These are phyloP conservation scores for Ophiostoma quercus DNA, from an alignment of 2,329 filamentous ascomycete species.

Conservation along the genomic window DNA sequence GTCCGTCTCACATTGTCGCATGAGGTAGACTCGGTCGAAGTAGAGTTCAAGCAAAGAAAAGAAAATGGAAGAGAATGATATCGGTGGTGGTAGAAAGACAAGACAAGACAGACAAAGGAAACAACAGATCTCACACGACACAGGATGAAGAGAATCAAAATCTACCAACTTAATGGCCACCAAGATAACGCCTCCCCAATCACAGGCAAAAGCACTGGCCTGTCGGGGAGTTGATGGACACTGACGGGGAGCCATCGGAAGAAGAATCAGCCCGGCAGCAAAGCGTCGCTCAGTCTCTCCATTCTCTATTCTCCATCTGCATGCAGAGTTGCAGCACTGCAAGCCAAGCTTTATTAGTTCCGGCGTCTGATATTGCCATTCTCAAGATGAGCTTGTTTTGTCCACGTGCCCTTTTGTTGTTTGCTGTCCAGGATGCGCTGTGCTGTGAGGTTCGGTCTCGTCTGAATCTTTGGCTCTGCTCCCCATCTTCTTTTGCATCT, in stretches of 20 bases:
- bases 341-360: neutral
- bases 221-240: neutral
- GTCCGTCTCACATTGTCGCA: slow-evolving; percentile 16
- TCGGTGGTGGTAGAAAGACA: too few relatives aligned
- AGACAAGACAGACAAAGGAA: too few relatives aligned
- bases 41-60: too few relatives aligned
- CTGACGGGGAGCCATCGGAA: neutral
- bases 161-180: too few relatives aligned
- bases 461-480: neutral
- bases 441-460: neutral
- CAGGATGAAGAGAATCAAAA: too few relatives aligned
- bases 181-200: neutral
- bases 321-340: neutral
- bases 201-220: neutral
- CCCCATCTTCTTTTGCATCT: neutral
- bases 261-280: neutral
- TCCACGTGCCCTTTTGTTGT: neutral
- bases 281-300: too few relatives aligned
- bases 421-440: too few relatives aligned
- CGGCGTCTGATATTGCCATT: neutral
- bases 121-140: too few relatives aligned
- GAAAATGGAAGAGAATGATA: too few relatives aligned
- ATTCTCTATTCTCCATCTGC: too few relatives aligned
- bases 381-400: neutral
- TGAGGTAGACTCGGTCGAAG: too few relatives aligned